These are phyloP conservation scores for Tetradesmus lagerheimii DNA, from an alignment of 139 green algal species.

Conservation along the genomic window DNA sequence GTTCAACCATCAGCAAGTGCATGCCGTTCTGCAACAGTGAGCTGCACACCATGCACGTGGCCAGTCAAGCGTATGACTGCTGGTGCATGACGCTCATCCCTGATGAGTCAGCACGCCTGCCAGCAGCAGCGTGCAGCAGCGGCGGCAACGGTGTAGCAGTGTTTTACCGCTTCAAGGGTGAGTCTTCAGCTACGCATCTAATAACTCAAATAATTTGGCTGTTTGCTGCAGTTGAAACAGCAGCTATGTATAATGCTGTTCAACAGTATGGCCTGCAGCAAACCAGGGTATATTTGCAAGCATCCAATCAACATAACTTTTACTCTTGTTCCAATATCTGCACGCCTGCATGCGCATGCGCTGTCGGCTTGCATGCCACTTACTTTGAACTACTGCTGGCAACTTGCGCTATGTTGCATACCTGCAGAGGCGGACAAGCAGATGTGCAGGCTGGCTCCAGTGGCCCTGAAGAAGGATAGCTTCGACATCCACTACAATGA, in stretches of 20 bases:
- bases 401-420: background rate
- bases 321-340: too few species aligned
- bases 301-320: too few species aligned
- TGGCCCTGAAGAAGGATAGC: background rate
- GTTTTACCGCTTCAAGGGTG: background rate
- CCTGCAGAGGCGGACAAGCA: background rate
- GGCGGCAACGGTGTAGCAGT: background rate
- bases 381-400: background rate
- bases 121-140: background rate
- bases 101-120: background rate
- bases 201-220: too few species aligned
- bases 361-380: background rate
- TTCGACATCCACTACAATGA: conserved; percentile 20
- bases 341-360: too few species aligned
- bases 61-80: background rate
- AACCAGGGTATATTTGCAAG: too few species aligned
- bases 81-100: conserved; percentile 20
- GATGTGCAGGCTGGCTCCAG: background rate
- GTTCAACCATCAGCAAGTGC: conserved; percentile 1
- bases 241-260: too few species aligned
- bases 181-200: background rate
- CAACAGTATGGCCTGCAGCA: too few species aligned
- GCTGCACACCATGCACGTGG: background rate
- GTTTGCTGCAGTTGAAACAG: too few species aligned
- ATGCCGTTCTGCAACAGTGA: background rate